phyloP scores from a whole-genome alignment of 2,329 filamentous ascomycete genomes.

The Trichophyton rubrum region DNA sequence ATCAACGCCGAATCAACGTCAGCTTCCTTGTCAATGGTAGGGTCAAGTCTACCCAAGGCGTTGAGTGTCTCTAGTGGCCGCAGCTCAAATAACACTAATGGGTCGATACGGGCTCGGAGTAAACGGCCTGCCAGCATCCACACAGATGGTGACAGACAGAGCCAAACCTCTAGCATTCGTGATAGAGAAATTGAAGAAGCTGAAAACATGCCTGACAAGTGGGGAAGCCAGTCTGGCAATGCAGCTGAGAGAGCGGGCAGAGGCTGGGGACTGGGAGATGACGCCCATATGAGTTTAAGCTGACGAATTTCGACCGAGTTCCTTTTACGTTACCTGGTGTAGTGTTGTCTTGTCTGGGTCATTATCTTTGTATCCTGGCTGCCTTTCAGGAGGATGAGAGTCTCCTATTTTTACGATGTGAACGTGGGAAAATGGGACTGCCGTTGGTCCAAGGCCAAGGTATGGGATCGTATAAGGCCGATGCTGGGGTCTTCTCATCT shows the following conservation, averaged over 20 bases:
- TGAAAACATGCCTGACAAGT: conserved; percentile 40
- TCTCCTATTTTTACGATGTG: not conserved
- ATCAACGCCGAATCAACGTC: not conserved
- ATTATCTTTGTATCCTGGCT: not conserved
- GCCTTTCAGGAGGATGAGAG: not conserved
- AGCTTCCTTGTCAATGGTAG: conserved; percentile 3
- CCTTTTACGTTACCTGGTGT: not conserved
- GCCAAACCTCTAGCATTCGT: conserved; percentile 20
- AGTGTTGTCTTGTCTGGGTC: not conserved
- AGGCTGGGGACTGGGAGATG: conserved; percentile 70
- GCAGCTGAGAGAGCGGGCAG: conserved; percentile 38
- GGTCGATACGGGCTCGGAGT: conserved; percentile 16
- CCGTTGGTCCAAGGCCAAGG: not conserved
- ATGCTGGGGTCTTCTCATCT: not conserved
- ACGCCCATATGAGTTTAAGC: conserved; percentile 71
- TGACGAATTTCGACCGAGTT: conserved; percentile 27
- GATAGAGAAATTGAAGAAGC: conserved; percentile 28
- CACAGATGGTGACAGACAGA: conserved; percentile 10
- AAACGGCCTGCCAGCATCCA: conserved; percentile 19
- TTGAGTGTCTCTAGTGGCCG: conserved; percentile 7
- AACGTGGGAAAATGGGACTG: not conserved
- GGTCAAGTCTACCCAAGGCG: conserved; percentile 3
- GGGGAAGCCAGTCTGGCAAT: conserved; percentile 43
- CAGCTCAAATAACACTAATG: conserved; percentile 9
- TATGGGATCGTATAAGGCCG: not conserved